Base-by-base conservation (phyloP, 768 basidiomycete species). In the Clathrus columnatus region DNA sequence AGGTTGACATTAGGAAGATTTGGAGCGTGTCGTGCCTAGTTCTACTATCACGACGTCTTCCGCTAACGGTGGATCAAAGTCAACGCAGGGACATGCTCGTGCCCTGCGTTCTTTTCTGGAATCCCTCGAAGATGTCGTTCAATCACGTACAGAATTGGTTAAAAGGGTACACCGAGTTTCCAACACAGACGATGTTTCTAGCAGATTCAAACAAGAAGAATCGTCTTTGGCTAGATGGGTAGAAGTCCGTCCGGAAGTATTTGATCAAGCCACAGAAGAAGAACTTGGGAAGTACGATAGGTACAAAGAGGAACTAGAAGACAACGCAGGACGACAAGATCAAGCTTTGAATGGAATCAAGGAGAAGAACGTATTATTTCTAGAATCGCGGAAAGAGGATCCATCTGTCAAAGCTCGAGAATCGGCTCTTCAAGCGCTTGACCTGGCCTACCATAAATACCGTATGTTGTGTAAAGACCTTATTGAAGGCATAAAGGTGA, bases 401-500 rank as follows among this genome's bases (percentile, higher is more conserved):
- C 78, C 84, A 1, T 71, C 75, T 10, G 75, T 92, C 16, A 89
- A 87, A 62, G 84, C 84, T 47, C 79, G 96, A 16, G 91, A 95
- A 69, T 73, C 78, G 57, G 87, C 84, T 0, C 69, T 98, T 24
- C 90, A 91, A 64, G 80, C 82, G 11, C 80, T 95, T 43, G 91
- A 95, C 60, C 68, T 85, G 10, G 89, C 93, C 0, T 88, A 88
- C 68, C 84, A 84, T 70, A 91, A 91, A 63, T 96, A 92, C 68
- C 75, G 78, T 52, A 94, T 97, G 65, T 87, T 96, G 14, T 75
- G 74, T 1, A 78, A 80, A 49, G 93, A 98, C 68, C 72, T 96
- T 5, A 84, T 88, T 41, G 95, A 98, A 65, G 94, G 94, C 5
- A 75, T 87, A 62, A 86, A 90, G 73, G 91, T 86, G 61, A 14